Percentiles rank a stretch among this genome's conserved stretches.
Evolutionary conservation across 495 filamentous ascomycete genomes (phyloP).

Genomic region (Penicillium samsonianum): DNA sequence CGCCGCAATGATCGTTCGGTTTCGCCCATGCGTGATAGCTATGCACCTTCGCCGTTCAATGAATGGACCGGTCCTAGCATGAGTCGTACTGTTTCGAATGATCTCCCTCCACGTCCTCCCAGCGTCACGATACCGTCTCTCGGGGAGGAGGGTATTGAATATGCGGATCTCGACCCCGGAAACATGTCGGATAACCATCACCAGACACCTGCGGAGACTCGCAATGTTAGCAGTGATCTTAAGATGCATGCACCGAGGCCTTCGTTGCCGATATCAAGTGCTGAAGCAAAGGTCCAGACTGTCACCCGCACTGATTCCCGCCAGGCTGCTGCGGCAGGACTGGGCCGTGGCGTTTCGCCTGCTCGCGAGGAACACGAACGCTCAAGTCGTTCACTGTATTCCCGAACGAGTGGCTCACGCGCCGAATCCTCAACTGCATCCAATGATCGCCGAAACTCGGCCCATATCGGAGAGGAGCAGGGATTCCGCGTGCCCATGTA

Average conservation of each 20-base stretch:
- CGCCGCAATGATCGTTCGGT: conserved; percentile 71
- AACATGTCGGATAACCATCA: conserved; percentile 42
- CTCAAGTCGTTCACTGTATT: conserved; percentile 48
- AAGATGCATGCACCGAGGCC: conserved; percentile 91
- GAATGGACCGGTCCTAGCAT: conserved; percentile 55
- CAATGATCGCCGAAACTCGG: conserved; percentile 50
- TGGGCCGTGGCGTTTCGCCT: conserved; percentile 64
- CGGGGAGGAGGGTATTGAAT: conserved; percentile 88
- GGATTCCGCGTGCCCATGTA: conserved; percentile 97
- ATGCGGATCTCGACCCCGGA: conserved; percentile 61
- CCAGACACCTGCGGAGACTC: conserved; percentile 61
- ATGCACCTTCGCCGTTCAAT: conserved; percentile 84
- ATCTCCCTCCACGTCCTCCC: conserved; percentile 61
- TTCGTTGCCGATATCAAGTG: conserved; percentile 72
- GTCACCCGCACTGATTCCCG: conserved; percentile 89
- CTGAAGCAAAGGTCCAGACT: conserved; percentile 73
- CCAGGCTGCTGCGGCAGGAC: conserved; percentile 76
- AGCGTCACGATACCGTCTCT: conserved; percentile 81
- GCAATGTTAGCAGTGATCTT: conserved; percentile 76
- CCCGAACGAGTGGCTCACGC: conserved; percentile 48
- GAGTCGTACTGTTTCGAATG: conserved; percentile 49
- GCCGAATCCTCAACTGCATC: conserved; percentile 55
- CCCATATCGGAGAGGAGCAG: conserved; percentile 66
- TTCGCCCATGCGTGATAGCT: conserved; percentile 75
- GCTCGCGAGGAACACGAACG: conserved; percentile 63